Percentiles rank a stretch among this genome's conserved stretches.
These are phyloP conservation scores for Candolleomyces aberdarensis DNA, from an alignment of 768 basidiomycete genomes.

Conservation along the genomic window DNA sequence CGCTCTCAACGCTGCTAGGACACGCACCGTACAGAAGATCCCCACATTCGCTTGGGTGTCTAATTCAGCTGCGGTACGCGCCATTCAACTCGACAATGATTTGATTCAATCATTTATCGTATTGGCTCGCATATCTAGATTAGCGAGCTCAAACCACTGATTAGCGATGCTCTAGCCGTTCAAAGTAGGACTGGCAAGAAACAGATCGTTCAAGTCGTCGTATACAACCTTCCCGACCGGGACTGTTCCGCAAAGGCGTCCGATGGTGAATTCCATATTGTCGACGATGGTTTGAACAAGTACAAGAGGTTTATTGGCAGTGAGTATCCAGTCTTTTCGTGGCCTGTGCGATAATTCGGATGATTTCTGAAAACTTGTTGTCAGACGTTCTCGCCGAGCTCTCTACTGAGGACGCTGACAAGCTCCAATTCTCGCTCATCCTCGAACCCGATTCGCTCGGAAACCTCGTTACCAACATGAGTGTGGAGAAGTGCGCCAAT, in stretches of 20 bases:
- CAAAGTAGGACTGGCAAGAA: slow-evolving; percentile 14
- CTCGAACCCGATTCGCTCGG: slow-evolving; percentile 33
- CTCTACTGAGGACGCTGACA: slow-evolving; percentile 14
- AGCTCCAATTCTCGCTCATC: slow-evolving; percentile 23
- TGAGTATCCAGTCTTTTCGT: background rate
- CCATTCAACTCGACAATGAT: background rate
- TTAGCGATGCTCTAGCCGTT: slow-evolving; percentile 6
- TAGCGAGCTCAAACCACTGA: background rate
- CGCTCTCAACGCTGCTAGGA: slow-evolving; percentile 13
- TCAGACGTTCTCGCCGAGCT: slow-evolving; percentile 16
- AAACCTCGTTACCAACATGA: slow-evolving; percentile 27
- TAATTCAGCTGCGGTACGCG: slow-evolving; percentile 6
- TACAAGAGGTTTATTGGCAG: slow-evolving; percentile 29
- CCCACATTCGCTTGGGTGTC: slow-evolving; percentile 22
- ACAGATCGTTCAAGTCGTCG: slow-evolving; percentile 26
- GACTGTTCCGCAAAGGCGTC: slow-evolving; percentile 32
- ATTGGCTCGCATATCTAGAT: too few species aligned
- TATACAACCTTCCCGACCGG: slow-evolving; percentile 33
- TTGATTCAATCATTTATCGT: background rate
- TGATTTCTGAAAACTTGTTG: too few species aligned
- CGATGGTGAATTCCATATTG: slow-evolving; percentile 26
- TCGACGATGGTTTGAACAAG: slow-evolving; percentile 25
- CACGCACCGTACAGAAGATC: slow-evolving; percentile 13
- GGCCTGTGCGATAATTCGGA: background rate
- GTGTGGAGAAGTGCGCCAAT: slow-evolving; percentile 24